These are phyloP conservation scores for Zymoseptoria tritici DNA, from an alignment of 2,329 filamentous ascomycete species.

Conservation along the genomic window DNA sequence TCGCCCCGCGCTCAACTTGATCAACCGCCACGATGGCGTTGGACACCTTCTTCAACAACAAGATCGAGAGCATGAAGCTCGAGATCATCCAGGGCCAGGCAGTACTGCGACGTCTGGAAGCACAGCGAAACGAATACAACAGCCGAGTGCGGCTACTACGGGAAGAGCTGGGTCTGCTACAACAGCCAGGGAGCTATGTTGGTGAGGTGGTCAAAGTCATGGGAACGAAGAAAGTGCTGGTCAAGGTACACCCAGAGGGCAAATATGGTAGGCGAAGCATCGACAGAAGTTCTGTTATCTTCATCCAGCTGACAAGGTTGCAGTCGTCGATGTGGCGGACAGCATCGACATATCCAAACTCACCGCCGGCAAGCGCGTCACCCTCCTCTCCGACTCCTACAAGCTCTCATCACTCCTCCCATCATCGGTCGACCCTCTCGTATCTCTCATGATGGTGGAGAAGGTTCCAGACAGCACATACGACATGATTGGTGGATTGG, in stretches of 20 bases:
- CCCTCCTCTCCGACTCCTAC: constrained; percentile 92
- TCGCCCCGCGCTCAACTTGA: not conserved
- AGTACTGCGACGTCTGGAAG: constrained; percentile 86
- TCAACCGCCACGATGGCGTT: constrained; percentile 71
- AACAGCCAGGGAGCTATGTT: constrained; percentile 96
- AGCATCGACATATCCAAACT: constrained; percentile 92
- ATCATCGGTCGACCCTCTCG: constrained; percentile 93
- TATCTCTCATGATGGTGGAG: constrained; percentile 99
- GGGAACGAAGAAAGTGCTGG: constrained; percentile 97
- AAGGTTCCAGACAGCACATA: constrained; percentile 99
- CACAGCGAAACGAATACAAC: constrained; percentile 98
- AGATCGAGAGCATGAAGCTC: constrained; percentile 99
- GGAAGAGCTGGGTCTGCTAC: constrained; percentile 89
- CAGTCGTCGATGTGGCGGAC: constrained; percentile 93
- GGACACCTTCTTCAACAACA: constrained; percentile 99
- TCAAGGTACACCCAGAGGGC: constrained; percentile 97
- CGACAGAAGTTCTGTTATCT: not conserved
- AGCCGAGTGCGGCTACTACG: constrained; percentile 88
- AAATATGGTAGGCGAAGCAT: constrained; percentile 75
- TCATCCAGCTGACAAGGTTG: not conserved
- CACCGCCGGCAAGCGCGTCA: constrained; percentile 94
- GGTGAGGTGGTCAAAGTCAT: constrained; percentile 99
- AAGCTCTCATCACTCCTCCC: constrained; percentile 98
- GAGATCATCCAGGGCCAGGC: constrained; percentile 99
- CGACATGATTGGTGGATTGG: constrained; percentile 98